Conservation (phyloP, 352 stramenopile genomes). For the Phytophthora nicotianae region DNA sequence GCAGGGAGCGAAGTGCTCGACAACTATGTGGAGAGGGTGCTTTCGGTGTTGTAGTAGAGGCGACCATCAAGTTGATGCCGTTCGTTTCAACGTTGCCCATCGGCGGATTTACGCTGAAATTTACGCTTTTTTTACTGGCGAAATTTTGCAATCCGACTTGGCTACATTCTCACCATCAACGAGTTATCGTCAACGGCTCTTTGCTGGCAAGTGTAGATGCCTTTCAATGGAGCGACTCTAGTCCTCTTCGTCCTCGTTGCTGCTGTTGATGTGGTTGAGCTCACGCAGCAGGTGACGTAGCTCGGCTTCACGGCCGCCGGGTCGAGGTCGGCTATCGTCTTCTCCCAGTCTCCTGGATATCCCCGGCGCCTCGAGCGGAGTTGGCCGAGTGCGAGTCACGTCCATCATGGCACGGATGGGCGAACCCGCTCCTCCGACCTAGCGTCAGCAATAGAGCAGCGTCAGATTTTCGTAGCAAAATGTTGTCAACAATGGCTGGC, state of each 20-base stretch:
- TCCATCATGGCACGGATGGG: conserved; percentile 31
- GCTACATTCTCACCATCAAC: conserved; percentile 12
- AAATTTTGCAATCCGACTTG: conserved; percentile 12
- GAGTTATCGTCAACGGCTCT: background rate
- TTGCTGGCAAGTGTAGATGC: background rate
- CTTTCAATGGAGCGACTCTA: conserved; percentile 3
- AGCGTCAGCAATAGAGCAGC: conserved; percentile 16
- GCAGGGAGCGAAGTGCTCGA: background rate
- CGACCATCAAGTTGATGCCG: conserved; percentile 2
- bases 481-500: conserved; percentile 1
- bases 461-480: conserved; percentile 6
- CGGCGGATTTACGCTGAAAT: conserved; percentile 23
- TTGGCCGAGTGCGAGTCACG: conserved; percentile 13
- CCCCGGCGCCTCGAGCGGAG: conserved; percentile 22
- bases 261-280: conserved; percentile 33
- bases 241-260: conserved; percentile 4
- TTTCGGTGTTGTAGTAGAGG: conserved; percentile 1
- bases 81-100: conserved; percentile 22
- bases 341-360: conserved; percentile 21
- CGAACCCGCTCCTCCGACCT: conserved; percentile 14
- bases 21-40: background rate
- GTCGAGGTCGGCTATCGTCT: background rate
- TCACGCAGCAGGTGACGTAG: conserved; percentile 47
- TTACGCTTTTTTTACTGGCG: conserved; percentile 17
- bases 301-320: conserved; percentile 36